phyloP scores from a whole-genome alignment of 805 yeast species.

The Kurtzmaniella fragi region DNA sequence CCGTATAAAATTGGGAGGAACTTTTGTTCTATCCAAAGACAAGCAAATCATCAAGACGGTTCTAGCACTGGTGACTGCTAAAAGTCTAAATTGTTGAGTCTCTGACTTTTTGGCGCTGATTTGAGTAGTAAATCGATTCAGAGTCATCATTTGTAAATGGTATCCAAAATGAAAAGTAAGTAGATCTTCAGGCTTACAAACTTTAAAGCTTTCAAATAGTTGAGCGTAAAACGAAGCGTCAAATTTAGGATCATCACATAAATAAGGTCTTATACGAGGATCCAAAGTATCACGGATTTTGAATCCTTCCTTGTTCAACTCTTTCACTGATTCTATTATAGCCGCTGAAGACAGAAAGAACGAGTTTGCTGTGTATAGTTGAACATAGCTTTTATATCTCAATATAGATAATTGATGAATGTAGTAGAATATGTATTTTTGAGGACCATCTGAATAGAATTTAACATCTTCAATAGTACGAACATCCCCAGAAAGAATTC shows the following conservation, averaged over 20 bases:
- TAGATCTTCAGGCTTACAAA: constrained; percentile 9
- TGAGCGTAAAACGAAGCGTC: not conserved
- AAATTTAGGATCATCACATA: constrained; percentile 30
- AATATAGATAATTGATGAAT: constrained; percentile 19
- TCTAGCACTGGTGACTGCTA: constrained; percentile 32
- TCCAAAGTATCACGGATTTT: constrained; percentile 15
- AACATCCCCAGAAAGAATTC: not conserved
- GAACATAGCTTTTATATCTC: constrained; percentile 23
- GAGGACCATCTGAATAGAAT: not conserved
- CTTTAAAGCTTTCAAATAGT: not conserved
- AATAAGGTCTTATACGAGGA: constrained; percentile 20
- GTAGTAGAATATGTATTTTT: constrained; percentile 2
- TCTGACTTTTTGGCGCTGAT: constrained; percentile 8
- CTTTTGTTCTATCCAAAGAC: constrained; percentile 13
- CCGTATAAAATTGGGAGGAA: constrained; percentile 19
- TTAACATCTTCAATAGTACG: not conserved
- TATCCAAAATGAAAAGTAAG: constrained; percentile 24
- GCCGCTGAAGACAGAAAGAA: constrained; percentile 13
- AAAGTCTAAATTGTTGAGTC: constrained; percentile 17
- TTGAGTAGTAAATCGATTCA: constrained; percentile 29
- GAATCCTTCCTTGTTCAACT: constrained; percentile 25
- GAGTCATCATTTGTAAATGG: constrained; percentile 31
- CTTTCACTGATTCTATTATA: constrained; percentile 16
- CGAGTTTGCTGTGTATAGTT: constrained; percentile 27
- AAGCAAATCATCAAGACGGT: constrained; percentile 26